These are phyloP conservation scores for Pseudocercospora musae DNA, from an alignment of 2,329 filamentous ascomycete genomes.

Conservation along the genomic window DNA sequence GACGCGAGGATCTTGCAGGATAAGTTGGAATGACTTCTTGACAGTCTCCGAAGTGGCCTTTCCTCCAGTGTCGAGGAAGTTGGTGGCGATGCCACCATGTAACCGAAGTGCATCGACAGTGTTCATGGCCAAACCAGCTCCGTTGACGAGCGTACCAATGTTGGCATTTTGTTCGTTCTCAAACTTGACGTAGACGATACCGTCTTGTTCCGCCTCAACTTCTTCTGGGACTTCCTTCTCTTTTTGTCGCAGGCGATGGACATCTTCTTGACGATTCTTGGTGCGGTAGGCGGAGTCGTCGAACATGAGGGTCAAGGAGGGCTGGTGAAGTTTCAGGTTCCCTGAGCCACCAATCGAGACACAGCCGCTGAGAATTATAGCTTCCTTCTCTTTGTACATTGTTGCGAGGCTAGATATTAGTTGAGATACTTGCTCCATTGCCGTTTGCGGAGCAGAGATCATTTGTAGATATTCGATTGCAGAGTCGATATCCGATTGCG, in stretches of 20 bases:
- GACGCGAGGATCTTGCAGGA: constrained; percentile 68
- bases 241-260: constrained; percentile 57
- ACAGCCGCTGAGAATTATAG: constrained; percentile 56
- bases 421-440: constrained; percentile 41
- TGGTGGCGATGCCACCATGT: constrained; percentile 67
- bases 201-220: constrained; percentile 62
- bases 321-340: constrained; percentile 46
- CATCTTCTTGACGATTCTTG: constrained; percentile 57
- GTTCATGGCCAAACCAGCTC: constrained; percentile 87
- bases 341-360: constrained; percentile 43
- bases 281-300: constrained; percentile 68
- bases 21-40: constrained; percentile 69
- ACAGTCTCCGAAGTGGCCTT: constrained; percentile 83
- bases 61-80: constrained; percentile 86
- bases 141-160: constrained; percentile 83
- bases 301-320: constrained; percentile 59
- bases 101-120: constrained; percentile 74
- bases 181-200: constrained; percentile 75
- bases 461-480: constrained; percentile 55
- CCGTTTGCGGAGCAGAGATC: constrained; percentile 42
- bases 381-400: constrained; percentile 64
- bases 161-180: constrained; percentile 50
- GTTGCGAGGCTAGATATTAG: constrained; percentile 55
- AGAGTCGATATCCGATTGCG: constrained; percentile 39
- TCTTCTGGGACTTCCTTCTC: constrained; percentile 55